Base-by-base conservation (phyloP, 495 filamentous ascomycete species). In the Rostrohypoxylon terebratum region DNA sequence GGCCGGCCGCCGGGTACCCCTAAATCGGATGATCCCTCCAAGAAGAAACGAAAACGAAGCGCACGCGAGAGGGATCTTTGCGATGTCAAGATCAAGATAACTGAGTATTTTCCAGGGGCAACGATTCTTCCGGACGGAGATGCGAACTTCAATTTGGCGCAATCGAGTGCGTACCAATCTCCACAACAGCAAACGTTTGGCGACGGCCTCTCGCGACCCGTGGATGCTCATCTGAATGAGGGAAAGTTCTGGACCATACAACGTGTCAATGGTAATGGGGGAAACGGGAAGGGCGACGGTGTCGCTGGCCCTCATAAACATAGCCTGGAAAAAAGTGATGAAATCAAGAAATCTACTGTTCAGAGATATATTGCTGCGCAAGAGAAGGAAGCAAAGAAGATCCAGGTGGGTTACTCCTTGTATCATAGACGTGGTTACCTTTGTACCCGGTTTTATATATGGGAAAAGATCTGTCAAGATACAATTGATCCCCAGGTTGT, bases 81-180 rank as follows among this genome's bases (percentile, higher is more conserved):
- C 80, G 92, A 96, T 78, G 92, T 96, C 70, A 96, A 96, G 79
- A 95, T 97, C 77, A 96, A 96, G 80, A 94, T 97, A 62, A 93
- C 92, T 3, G 92, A 97, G 78, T 92, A 92, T 76, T 89, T 90
- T 54, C 87, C 91, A 5, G 87, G 86, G 1, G 83, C 86, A n/a
- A 80, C 81, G 57, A 79, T 77, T 63, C 51, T 69, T 18, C 66
- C 75, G 59, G 67, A 73, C 28, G 71, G 57, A 7, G 64, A 73
- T 45, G 50, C 70, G 65, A 60, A 51, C 60, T 66, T 63, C 25
- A 69, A 54, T 21, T 4, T 74, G 47, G 44, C 62, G 11, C 57
- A 66, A 34, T 59, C 66, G n/a, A 69, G 66, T 48, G 58, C 66
- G 4, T 66, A 62, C 23, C 58, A 54, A 54, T 45, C 71, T n/a